Evolutionary conservation across 192 early-diverging fungal species (phyloP), one percentile per base, ranked within the genome.

Genomic region (Gaertneriomyces semiglobifer): DNA sequence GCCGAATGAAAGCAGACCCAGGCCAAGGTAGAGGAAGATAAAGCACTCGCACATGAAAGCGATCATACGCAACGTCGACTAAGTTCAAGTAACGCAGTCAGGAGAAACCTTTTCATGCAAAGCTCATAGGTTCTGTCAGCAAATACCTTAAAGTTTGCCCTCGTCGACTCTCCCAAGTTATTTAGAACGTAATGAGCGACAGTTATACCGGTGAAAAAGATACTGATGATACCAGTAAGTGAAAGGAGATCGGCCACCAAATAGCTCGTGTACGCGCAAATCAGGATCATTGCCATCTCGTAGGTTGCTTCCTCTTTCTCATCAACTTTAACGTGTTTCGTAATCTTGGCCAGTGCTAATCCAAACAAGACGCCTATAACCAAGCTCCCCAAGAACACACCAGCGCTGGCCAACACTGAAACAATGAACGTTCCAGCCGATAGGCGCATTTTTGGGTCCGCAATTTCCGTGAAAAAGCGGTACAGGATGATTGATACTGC

Each of bases 401-500:
- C 75, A 12, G 74, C 76, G 40, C 64, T 69, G 3, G 69, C 73
- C 46, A 85, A 63, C 16, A 81, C 77, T 10, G 72, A 65, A 40
- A 79, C 44, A 50, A 85, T 60, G 68, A 85, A 81, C 56, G 79
- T 75, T 5, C 72, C 70, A 5, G 70, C 58, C 5, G 73, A 72
- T 6, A 85, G 71, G 20, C 71, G 63, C 76, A 75, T 78, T 14
- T 77, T 64, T 0, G 76, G 76, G 67, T 84, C 79, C 10, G 81
- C 83, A 39, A 85, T 62, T 12, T 57, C 66, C 10, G 79, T 76
- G 60, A 86, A 86, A 71, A 86, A 86, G 8, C 80, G 69, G 75
- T 79, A 86, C n/a, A 86, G 74, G 56, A 86, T 86, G 63, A 86
- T 83, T 6, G 80, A 66, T 18, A 86, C 84, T 41, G 84, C 84